A percentile compares a stretch with the other conserved stretches of the same genome.
Evolutionary conservation across 1,139 yeast species (phyloP).

Genomic region (Petasospora rhodanensis): DNA sequence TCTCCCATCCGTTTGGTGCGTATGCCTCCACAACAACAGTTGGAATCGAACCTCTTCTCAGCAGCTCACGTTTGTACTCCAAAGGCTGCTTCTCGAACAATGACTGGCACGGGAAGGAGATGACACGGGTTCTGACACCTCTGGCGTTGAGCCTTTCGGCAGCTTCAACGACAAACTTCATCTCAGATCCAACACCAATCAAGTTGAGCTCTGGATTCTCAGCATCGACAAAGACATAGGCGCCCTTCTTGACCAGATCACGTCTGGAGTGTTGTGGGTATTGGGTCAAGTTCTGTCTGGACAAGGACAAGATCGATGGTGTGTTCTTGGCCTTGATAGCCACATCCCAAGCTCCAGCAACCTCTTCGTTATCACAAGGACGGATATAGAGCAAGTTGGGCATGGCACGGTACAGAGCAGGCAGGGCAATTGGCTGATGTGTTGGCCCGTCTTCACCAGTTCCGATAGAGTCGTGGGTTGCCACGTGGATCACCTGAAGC

Average conservation of each 20-base stretch:
- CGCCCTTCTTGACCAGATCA: conserved; percentile 93
- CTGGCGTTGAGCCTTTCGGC: conserved; percentile 59
- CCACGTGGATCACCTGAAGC: conserved; percentile 93
- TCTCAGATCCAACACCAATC: conserved; percentile 95
- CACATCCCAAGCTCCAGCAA: conserved; percentile 88
- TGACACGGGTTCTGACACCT: conserved; percentile 75
- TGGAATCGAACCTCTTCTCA: conserved; percentile 68
- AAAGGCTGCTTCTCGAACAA: conserved; percentile 80
- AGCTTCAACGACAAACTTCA: conserved; percentile 75
- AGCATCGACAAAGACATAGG: conserved; percentile 65
- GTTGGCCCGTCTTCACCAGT: conserved; percentile 99
- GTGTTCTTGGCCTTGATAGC: conserved; percentile 69
- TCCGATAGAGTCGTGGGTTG: conserved; percentile 98
- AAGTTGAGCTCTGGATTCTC: conserved; percentile 71
- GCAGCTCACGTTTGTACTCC: conserved; percentile 75
- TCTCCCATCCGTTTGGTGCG: conserved; percentile 35
- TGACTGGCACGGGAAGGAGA: conserved; percentile 87
- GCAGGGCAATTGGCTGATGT: conserved; percentile 98
- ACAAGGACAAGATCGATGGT: conserved; percentile 85
- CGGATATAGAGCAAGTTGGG: conserved; percentile 98
- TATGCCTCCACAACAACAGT: conserved; percentile 33
- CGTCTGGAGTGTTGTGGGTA: conserved; percentile 80
- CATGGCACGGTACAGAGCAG: conserved; percentile 94
- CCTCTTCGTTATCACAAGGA: conserved; percentile 99
- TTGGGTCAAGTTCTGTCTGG: conserved; percentile 97